These are phyloP conservation scores for Paramecium biaurelia DNA, from an alignment of 73 alveolate genomes.

Conservation along the genomic window DNA sequence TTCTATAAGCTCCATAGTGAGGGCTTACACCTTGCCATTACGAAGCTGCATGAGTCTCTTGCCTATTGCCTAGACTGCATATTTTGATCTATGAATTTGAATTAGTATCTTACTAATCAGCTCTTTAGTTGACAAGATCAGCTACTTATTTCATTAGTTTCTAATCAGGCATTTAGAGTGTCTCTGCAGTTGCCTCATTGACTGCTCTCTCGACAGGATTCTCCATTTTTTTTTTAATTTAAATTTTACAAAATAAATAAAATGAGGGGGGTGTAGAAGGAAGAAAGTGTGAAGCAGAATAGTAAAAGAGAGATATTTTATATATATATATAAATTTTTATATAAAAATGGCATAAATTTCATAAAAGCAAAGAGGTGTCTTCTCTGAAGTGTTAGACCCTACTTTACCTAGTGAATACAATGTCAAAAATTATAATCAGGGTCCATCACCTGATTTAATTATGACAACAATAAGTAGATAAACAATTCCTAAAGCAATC, in stretches of 20 bases:
- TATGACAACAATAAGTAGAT: background rate
- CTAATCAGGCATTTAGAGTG: conserved; percentile 46
- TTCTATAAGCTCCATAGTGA: conserved; percentile 24
- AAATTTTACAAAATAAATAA: background rate
- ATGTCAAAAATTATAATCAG: conserved; percentile 11
- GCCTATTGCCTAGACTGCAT: conserved; percentile 43
- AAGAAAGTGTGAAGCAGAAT: background rate
- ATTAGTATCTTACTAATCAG: background rate
- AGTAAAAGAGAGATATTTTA: background rate
- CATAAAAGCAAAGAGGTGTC: conserved; percentile 61
- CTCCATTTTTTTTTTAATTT: conserved; percentile 24
- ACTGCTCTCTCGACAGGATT: conserved; percentile 54
- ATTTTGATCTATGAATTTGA: background rate
- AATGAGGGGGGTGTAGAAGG: background rate
- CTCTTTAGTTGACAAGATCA: conserved; percentile 2
- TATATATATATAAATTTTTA: background rate
- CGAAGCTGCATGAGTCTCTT: conserved; percentile 34
- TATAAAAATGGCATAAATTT: conserved; percentile 16
- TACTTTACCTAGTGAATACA: background rate
- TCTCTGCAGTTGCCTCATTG: conserved; percentile 30
- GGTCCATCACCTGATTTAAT: conserved; percentile 51
- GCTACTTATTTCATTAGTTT: conserved; percentile 34
- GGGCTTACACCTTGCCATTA: conserved; percentile 41
- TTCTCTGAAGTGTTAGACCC: conserved; percentile 63
- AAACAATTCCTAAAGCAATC: conserved; percentile 56